These are phyloP conservation scores for Colletotrichum siamense DNA, from an alignment of 2,329 filamentous ascomycete genomes.

Conservation along the genomic window DNA sequence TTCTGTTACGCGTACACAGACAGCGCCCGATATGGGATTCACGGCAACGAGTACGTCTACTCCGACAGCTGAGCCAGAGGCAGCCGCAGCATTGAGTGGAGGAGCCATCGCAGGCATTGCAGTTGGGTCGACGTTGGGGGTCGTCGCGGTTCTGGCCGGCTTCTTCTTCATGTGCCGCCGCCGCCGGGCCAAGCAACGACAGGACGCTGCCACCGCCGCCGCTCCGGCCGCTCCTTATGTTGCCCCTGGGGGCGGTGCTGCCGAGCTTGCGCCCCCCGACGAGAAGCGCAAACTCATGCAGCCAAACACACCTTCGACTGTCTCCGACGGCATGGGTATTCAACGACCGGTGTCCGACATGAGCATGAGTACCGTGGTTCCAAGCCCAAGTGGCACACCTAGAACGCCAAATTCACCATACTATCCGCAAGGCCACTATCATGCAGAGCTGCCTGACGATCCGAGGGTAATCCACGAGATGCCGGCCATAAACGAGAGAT, in stretches of 20 bases:
- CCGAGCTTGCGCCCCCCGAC: neutral
- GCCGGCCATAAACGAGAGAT: constrained; percentile 6
- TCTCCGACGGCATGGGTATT: neutral
- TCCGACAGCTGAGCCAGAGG: neutral
- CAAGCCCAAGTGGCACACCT: constrained; percentile 2
- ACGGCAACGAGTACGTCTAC: neutral
- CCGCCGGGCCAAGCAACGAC: neutral
- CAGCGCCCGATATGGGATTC: neutral
- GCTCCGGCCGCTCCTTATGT: neutral
- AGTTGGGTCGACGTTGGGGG: neutral
- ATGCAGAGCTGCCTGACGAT: neutral
- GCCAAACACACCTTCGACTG: neutral
- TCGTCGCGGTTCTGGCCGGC: neutral
- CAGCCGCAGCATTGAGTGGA: neutral
- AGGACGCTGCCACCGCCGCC: neutral
- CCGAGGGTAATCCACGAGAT: constrained; percentile 7
- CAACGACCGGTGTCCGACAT: neutral
- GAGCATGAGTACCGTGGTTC: neutral
- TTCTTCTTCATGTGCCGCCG: neutral
- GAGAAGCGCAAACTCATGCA: neutral
- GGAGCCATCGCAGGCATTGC: constrained; percentile 7
- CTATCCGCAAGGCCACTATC: neutral
- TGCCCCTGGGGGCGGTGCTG: neutral
- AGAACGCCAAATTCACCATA: neutral
- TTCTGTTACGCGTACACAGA: neutral